Evolutionary conservation across 352 stramenopile genomes (phyloP).

Genomic region (Phytophthora lateralis): DNA sequence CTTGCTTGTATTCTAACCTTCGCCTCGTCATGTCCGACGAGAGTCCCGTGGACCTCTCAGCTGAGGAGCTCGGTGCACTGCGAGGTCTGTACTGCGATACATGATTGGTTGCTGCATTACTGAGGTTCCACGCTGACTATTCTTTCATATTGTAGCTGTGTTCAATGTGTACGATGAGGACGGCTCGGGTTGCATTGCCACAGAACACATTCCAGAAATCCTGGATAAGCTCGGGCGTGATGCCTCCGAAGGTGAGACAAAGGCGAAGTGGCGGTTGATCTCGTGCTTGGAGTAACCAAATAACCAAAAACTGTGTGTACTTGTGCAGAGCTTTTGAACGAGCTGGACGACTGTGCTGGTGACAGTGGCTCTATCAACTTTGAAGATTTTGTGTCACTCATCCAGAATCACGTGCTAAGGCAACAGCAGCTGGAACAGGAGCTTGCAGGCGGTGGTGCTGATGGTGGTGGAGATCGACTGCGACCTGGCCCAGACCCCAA

Average conservation of each 20-base stretch:
- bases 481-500: slow-evolving; percentile 85
- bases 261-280: neutral
- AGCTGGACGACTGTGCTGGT: slow-evolving; percentile 63
- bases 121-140: slow-evolving; percentile 1
- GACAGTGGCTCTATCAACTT: slow-evolving; percentile 65
- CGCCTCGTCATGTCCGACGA: slow-evolving; percentile 29
- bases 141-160: slow-evolving; percentile 48
- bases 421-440: slow-evolving; percentile 50
- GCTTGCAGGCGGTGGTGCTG: slow-evolving; percentile 30
- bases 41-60: slow-evolving; percentile 52
- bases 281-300: neutral
- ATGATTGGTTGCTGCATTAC: neutral
- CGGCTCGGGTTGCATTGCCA: slow-evolving; percentile 61
- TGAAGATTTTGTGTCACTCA: slow-evolving; percentile 66
- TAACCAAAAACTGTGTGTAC: neutral
- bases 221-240: slow-evolving; percentile 75
- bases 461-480: slow-evolving; percentile 41
- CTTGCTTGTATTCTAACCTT: slow-evolving; percentile 9
- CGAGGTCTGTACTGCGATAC: slow-evolving; percentile 44
- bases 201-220: slow-evolving; percentile 72
- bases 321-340: slow-evolving; percentile 64
- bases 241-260: slow-evolving; percentile 59
- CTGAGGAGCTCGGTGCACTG: slow-evolving; percentile 76
- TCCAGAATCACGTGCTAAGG: slow-evolving; percentile 43
- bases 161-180: slow-evolving; percentile 82